A percentile compares a stretch with the other conserved stretches of the same genome.
These are phyloP conservation scores for Xylariaceae sp. DNA, from an alignment of 2,329 filamentous ascomycete genomes.

Conservation along the genomic window DNA sequence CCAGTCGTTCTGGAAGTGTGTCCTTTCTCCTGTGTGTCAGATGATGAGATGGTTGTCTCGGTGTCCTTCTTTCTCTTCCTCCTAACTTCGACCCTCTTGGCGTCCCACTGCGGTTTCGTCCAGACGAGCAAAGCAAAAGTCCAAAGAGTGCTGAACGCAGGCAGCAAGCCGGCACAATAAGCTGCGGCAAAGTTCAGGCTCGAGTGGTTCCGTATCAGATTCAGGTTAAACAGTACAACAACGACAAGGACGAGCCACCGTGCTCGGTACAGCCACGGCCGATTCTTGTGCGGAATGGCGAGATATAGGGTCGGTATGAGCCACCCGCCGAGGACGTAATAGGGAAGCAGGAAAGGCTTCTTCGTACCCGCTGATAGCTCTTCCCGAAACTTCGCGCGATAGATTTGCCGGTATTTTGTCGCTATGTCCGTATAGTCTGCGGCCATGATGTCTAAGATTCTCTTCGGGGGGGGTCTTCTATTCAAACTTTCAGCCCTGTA, in stretches of 20 bases:
- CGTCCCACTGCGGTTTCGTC: constrained; percentile 59
- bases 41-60: neutral
- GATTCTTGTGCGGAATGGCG: constrained; percentile 54
- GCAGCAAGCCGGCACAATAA: constrained; percentile 55
- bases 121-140: constrained; percentile 54
- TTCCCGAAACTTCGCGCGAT: constrained; percentile 32
- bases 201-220: constrained; percentile 46
- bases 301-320: constrained; percentile 59
- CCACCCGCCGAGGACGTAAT: constrained; percentile 50
- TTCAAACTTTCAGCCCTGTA: constrained; percentile 2
- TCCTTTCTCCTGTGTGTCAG: constrained; percentile 3
- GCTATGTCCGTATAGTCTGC: constrained; percentile 27
- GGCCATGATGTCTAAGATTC: constrained; percentile 13
- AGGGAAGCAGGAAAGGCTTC: constrained; percentile 56
- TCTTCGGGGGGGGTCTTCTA: neutral
- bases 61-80: constrained; percentile 20
- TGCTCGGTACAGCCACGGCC: constrained; percentile 53
- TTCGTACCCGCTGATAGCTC: constrained; percentile 43
- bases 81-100: constrained; percentile 50
- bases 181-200: constrained; percentile 55
- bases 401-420: constrained; percentile 32
- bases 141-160: constrained; percentile 55
- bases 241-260: constrained; percentile 53
- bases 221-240: constrained; percentile 47
- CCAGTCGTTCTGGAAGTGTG: constrained; percentile 3